phyloP scores from a whole-genome alignment of 495 filamentous ascomycete genomes.

The Penicillium samsonianum region DNA sequence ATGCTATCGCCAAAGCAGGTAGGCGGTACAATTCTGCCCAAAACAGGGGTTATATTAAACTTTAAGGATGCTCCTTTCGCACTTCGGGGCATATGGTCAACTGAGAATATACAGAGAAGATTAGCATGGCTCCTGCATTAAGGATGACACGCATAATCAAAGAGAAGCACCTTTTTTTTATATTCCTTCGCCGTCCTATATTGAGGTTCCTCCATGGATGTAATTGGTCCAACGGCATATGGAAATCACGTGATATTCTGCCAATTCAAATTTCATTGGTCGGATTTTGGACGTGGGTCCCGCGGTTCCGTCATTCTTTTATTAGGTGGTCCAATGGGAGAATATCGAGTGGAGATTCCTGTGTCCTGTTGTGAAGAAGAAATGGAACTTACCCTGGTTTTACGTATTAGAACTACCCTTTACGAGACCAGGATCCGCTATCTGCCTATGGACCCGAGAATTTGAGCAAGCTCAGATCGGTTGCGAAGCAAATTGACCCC shows the following conservation, averaged over 20 bases:
- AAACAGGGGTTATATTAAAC: neutral
- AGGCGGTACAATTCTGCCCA: neutral
- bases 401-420: constrained; percentile 17
- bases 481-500: constrained; percentile 5
- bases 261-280: neutral
- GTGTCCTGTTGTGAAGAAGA: constrained; percentile 4
- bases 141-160: constrained; percentile 99
- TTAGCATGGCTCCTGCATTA: constrained; percentile 99
- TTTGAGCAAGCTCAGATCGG: constrained; percentile 4
- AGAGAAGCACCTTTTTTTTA: constrained; percentile 91
- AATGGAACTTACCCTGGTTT: constrained; percentile 17
- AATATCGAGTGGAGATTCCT: too few species aligned
- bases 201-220: too few species aligned
- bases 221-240: neutral
- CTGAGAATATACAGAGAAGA: constrained; percentile 87
- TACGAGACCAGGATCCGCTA: constrained; percentile 16
- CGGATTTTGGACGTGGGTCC: too few species aligned
- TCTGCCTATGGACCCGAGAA: constrained; percentile 16
- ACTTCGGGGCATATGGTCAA: constrained; percentile 79
- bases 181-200: too few species aligned
- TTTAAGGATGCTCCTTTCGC: constrained; percentile 26
- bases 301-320: too few species aligned
- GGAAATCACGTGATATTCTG: neutral
- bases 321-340: too few species aligned
- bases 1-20: neutral